A percentile compares a stretch with the other conserved stretches of the same genome.
phyloP scores from a whole-genome alignment of 1,284 basidiomycete species.

The Earliella scabrosa region DNA sequence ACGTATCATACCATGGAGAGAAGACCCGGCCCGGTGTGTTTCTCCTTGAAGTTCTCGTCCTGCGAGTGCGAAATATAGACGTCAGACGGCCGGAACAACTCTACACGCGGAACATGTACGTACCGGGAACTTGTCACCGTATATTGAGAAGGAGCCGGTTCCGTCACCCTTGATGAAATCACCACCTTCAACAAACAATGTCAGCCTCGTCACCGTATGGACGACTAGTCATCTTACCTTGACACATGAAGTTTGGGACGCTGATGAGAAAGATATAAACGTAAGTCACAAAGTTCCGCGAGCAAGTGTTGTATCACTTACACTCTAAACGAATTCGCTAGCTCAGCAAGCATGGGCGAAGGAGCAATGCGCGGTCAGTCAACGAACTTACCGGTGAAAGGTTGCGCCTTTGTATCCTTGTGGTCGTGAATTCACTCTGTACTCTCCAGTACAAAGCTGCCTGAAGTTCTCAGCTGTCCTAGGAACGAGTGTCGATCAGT shows the following conservation, averaged over 20 bases:
- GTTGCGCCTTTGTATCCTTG: constrained; percentile 89
- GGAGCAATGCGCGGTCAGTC: neutral
- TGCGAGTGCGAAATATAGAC: constrained; percentile 37
- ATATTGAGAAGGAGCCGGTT: constrained; percentile 94
- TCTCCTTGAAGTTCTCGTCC: constrained; percentile 95
- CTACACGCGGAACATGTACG: constrained; percentile 26
- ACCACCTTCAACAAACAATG: constrained; percentile 54
- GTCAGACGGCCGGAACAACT: neutral
- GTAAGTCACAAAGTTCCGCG: constrained; percentile 1
- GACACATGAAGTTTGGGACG: constrained; percentile 85
- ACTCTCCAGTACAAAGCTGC: constrained; percentile 96
- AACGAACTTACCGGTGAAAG: constrained; percentile 80
- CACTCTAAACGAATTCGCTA: constrained; percentile 58
- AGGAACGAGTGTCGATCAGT: neutral
- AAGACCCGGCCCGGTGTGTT: constrained; percentile 85
- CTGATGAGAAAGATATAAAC: constrained; percentile 47
- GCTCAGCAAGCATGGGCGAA: constrained; percentile 23
- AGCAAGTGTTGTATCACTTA: constrained; percentile 42
- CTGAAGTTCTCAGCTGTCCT: constrained; percentile 95
- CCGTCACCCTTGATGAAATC: constrained; percentile 92
- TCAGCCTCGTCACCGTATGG: neutral
- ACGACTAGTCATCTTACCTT: constrained; percentile 50
- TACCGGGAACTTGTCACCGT: constrained; percentile 90
- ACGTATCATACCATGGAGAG: constrained; percentile 75
- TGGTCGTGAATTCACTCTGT: constrained; percentile 82